These are phyloP conservation scores for Heliosperma pusillum DNA, from an alignment of 148 eudicot genomes.

Conservation along the genomic window DNA sequence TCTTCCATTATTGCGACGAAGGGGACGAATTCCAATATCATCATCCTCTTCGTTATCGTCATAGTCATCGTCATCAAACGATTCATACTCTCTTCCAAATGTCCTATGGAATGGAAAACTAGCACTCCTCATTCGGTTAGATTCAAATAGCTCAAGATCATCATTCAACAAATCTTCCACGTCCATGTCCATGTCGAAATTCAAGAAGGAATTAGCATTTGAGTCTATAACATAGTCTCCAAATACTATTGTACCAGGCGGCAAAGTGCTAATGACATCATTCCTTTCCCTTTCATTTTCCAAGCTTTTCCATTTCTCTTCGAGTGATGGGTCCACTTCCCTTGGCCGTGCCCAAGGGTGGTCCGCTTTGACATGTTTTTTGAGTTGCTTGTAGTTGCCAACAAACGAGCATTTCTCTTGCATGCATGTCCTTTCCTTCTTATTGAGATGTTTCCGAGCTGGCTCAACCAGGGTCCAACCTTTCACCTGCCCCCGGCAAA, in stretches of 20 bases:
- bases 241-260: constrained; percentile 62
- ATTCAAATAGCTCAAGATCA: constrained; percentile 32
- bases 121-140: constrained; percentile 24
- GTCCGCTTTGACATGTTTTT: constrained; percentile 60
- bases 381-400: constrained; percentile 64
- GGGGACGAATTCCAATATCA: constrained; percentile 27
- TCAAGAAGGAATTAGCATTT: constrained; percentile 32
- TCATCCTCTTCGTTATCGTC: constrained; percentile 25
- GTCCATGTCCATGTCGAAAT: constrained; percentile 26
- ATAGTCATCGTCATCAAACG: constrained; percentile 27
- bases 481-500: constrained; percentile 88
- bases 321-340: constrained; percentile 71
- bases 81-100: constrained; percentile 35
- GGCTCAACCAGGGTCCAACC: constrained; percentile 85
- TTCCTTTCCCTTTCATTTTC: constrained; percentile 60
- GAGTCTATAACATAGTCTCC: constrained; percentile 80
- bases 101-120: constrained; percentile 26
- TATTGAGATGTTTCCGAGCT: constrained; percentile 58
- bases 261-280: constrained; percentile 74
- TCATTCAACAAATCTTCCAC: constrained; percentile 33
- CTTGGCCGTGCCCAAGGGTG: constrained; percentile 72
- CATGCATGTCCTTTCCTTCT: constrained; percentile 64
- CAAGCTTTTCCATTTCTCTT: constrained; percentile 70
- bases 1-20: constrained; percentile 38
- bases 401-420: constrained; percentile 66